Evolutionary conservation across 1,284 basidiomycete genomes (phyloP).

Genomic region (Clitocybe nebularis): DNA sequence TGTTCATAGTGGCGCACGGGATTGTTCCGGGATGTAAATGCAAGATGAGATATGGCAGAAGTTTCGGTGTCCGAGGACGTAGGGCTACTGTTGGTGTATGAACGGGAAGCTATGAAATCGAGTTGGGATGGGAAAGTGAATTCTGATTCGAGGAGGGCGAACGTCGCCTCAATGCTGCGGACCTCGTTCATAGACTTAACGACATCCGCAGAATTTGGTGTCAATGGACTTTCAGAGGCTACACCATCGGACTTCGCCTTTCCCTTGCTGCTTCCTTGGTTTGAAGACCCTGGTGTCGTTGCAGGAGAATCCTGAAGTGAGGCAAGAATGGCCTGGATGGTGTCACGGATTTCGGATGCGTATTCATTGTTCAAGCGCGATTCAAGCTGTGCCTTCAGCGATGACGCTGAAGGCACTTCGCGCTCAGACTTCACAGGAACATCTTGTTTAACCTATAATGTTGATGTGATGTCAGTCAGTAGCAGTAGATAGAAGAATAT

Average conservation of each 20-base stretch:
- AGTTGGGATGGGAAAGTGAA: conserved; percentile 40
- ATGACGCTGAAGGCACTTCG: conserved; percentile 6
- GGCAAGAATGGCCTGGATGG: conserved; percentile 33
- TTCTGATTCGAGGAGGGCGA: conserved; percentile 31
- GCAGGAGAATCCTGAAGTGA: conserved; percentile 21
- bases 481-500: too few relatives aligned
- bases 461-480: too few relatives aligned
- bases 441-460: background rate
- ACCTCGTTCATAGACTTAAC: conserved; percentile 30
- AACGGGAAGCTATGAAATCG: conserved; percentile 31
- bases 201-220: conserved; percentile 27
- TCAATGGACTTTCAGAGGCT: background rate
- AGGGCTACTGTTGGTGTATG: conserved; percentile 11
- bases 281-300: background rate
- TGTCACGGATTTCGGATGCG: conserved; percentile 31
- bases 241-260: conserved; percentile 26
- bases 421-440: conserved; percentile 3
- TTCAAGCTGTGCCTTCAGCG: conserved; percentile 30
- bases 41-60: conserved; percentile 27
- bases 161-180: conserved; percentile 31
- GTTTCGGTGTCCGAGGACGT: conserved; percentile 16
- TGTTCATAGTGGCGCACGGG: conserved; percentile 58
- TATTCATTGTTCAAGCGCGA: conserved; percentile 29
- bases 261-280: conserved; percentile 22
- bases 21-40: conserved; percentile 52